Percentiles rank a stretch among this genome's conserved stretches.
Conservation (phyloP, 148 eudicot genomes). For the Heliamphora exappendiculata region DNA sequence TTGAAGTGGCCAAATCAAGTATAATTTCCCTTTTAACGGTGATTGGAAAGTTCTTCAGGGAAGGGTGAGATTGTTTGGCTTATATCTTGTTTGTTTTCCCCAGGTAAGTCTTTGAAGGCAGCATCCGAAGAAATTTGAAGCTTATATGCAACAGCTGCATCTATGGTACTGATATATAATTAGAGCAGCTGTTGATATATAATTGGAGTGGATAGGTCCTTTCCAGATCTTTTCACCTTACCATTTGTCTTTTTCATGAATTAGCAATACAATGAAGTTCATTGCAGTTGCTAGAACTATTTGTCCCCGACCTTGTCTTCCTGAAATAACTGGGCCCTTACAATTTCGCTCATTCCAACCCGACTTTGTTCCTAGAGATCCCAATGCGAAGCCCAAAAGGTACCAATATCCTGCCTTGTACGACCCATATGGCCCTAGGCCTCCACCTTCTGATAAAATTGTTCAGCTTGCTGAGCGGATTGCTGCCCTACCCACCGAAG, state of each 20-base stretch:
- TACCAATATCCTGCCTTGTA: constrained; percentile 7
- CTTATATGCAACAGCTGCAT: not conserved
- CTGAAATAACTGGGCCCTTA: not conserved
- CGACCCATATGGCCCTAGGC: constrained; percentile 6
- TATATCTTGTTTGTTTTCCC: not conserved
- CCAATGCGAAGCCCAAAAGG: not conserved
- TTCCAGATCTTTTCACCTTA: not conserved
- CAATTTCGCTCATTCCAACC: constrained; percentile 9
- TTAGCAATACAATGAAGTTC: not conserved
- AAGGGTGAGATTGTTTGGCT: not conserved
- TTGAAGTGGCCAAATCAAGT: not conserved
- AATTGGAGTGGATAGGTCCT: not conserved
- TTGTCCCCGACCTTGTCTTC: not conserved
- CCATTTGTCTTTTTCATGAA: not conserved
- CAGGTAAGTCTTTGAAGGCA: not conserved
- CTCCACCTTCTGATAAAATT: constrained; percentile 7
- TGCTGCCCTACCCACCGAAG: constrained; percentile 1
- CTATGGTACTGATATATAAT: not conserved
- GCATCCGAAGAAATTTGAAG: not conserved
- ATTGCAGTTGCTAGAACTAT: not conserved
- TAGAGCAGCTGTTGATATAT: not conserved
- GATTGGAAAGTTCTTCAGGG: not conserved
- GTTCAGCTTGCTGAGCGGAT: constrained; percentile 3
- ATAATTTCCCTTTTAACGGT: not conserved
- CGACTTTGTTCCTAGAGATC: constrained; percentile 9